A percentile compares a stretch with the other conserved stretches of the same genome.
These are phyloP conservation scores for Omphalea diandra DNA, from an alignment of 441 rosid genomes.

Conservation along the genomic window DNA sequence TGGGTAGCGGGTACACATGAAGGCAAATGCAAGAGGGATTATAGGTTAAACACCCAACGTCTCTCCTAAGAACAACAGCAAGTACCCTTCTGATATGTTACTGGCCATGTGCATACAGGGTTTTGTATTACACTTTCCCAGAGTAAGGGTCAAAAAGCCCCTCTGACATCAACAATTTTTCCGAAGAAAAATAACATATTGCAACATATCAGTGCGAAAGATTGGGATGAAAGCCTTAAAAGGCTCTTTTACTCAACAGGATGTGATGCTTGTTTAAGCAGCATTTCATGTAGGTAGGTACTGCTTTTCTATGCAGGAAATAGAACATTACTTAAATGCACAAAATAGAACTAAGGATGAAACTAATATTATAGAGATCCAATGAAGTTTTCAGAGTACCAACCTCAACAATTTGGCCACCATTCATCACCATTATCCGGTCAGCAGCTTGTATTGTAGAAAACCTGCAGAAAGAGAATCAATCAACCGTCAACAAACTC, in stretches of 20 bases:
- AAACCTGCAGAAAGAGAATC: slow-evolving; percentile 48
- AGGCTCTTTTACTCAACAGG: background rate
- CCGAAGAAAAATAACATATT: background rate
- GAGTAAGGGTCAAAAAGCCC: no score
- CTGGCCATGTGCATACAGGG: background rate
- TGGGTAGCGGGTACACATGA: no score
- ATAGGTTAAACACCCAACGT: background rate
- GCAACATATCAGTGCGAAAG: background rate
- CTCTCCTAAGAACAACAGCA: background rate
- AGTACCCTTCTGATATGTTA: background rate
- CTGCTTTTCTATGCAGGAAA: background rate
- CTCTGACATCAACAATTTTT: no score
- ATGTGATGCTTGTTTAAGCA: slow-evolving; percentile 1
- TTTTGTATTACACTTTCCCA: background rate
- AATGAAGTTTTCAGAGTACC: slow-evolving; percentile 7
- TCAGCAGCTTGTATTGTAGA: slow-evolving; percentile 93
- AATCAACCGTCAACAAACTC: slow-evolving; percentile 19
- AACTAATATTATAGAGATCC: background rate
- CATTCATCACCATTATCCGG: slow-evolving; percentile 81
- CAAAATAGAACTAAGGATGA: background rate
- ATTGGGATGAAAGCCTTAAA: background rate
- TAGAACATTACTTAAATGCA: slow-evolving; percentile 8
- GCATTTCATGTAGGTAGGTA: background rate
- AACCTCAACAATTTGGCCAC: slow-evolving; percentile 83
- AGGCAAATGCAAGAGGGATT: background rate